These are phyloP conservation scores for Cucumis melo DNA, from an alignment of 306 rosid genomes.

Conservation along the genomic window DNA sequence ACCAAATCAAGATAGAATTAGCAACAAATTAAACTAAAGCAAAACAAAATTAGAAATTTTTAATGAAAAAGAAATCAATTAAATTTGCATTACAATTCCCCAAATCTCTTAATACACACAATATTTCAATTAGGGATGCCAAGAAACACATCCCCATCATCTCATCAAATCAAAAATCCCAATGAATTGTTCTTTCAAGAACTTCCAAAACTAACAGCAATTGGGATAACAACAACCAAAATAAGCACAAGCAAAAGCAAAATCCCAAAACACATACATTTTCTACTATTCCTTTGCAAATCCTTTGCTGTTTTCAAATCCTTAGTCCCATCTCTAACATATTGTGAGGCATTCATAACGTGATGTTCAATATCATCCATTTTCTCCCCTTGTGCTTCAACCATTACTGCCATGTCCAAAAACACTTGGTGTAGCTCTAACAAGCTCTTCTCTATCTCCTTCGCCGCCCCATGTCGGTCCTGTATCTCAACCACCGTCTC, in stretches of 20 bases:
- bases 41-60: too few relatives aligned
- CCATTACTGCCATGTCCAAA: conserved; percentile 90
- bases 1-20: too few relatives aligned
- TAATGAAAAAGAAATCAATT: too few relatives aligned
- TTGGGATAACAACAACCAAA: conserved; percentile 34
- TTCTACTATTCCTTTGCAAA: conserved; percentile 46
- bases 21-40: too few relatives aligned
- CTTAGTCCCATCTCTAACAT: conserved; percentile 64
- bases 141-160: neutral
- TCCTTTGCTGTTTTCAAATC: conserved; percentile 36
- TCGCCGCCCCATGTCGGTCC: conserved; percentile 64
- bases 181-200: conserved; percentile 14
- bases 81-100: too few relatives aligned
- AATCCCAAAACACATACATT: conserved; percentile 62
- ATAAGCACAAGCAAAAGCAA: conserved; percentile 40
- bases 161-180: neutral
- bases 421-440: conserved; percentile 76
- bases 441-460: conserved; percentile 67
- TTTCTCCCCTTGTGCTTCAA: conserved; percentile 84
- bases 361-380: conserved; percentile 90
- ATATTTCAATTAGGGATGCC: too few relatives aligned
- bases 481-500: conserved; percentile 83
- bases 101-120: too few relatives aligned
- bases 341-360: conserved; percentile 54
- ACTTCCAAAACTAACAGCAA: conserved; percentile 15